phyloP scores from a whole-genome alignment of 225 moss, liverwort and hornwort species.

The Pleurozium schreberi region DNA sequence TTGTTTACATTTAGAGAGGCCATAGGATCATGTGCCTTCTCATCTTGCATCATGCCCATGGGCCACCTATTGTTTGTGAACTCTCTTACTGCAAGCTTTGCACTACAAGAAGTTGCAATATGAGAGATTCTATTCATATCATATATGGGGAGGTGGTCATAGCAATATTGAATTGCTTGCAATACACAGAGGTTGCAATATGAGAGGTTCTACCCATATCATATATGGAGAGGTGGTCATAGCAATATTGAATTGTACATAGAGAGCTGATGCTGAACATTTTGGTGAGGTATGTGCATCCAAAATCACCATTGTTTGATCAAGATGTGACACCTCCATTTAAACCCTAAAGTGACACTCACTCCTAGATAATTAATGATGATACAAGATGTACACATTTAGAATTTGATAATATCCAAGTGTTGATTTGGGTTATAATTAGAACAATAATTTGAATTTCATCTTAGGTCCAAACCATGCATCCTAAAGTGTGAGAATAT shows the following conservation, averaged over 20 bases:
- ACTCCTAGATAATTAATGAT: background rate
- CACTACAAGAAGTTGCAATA: too few relatives aligned
- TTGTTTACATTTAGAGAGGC: too few relatives aligned
- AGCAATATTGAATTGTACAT: background rate
- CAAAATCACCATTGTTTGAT: background rate
- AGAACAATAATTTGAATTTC: background rate
- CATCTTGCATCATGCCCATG: too few relatives aligned
- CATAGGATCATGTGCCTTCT: too few relatives aligned
- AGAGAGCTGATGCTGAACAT: background rate
- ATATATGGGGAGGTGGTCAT: too few relatives aligned
- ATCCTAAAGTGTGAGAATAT: background rate
- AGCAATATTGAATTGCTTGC: background rate
- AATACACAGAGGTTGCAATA: too few relatives aligned
- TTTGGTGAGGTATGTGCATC: background rate
- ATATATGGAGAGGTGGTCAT: too few relatives aligned
- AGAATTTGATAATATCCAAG: background rate
- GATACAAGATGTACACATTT: background rate
- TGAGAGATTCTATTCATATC: too few relatives aligned
- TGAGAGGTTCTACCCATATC: too few relatives aligned
- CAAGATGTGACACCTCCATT: background rate
- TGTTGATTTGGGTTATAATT: background rate
- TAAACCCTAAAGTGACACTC: background rate
- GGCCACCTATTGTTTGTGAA: too few relatives aligned
- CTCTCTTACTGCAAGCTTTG: too few relatives aligned
- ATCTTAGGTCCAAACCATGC: background rate